Conservation (phyloP, 371 early-diverging fungal genomes). For the Nosema muscidifuracis region DNA sequence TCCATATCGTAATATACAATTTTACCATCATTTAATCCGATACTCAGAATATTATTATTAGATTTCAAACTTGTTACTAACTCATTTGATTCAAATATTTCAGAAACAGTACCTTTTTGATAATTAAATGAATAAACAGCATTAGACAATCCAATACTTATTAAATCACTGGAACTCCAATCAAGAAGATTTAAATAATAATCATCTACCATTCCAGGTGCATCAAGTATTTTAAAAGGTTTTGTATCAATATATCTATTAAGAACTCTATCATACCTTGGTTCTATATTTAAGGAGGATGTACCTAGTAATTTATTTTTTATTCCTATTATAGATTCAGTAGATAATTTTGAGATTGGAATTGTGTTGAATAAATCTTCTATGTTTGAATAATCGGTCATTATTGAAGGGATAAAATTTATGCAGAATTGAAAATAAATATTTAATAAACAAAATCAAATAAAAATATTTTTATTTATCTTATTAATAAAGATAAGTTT, state of each 20-base stretch:
- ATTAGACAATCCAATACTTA: conserved; percentile 78
- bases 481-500: too few species aligned
- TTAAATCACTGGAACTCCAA: conserved; percentile 69
- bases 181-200: conserved; percentile 90
- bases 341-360: neutral
- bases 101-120: conserved; percentile 68
- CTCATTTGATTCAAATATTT: conserved; percentile 36
- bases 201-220: conserved; percentile 78
- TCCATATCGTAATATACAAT: conserved; percentile 69
- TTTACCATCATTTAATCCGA: conserved; percentile 74
- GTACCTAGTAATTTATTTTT: conserved; percentile 19
- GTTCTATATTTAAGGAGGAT: conserved; percentile 1
- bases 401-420: too few species aligned
- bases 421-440: too few species aligned
- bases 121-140: conserved; percentile 84
- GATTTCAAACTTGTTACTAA: conserved; percentile 48
- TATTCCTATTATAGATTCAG: conserved; percentile 11
- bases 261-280: conserved; percentile 31
- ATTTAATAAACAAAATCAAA: too few species aligned
- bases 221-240: conserved; percentile 65
- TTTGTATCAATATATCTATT: conserved; percentile 36
- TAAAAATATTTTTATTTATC: too few species aligned
- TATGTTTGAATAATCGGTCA: neutral
- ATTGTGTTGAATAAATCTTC: conserved; percentile 17
- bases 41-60: conserved; percentile 72